These are phyloP conservation scores for Auricularia cornea DNA, from an alignment of 768 basidiomycete genomes.

Conservation along the genomic window DNA sequence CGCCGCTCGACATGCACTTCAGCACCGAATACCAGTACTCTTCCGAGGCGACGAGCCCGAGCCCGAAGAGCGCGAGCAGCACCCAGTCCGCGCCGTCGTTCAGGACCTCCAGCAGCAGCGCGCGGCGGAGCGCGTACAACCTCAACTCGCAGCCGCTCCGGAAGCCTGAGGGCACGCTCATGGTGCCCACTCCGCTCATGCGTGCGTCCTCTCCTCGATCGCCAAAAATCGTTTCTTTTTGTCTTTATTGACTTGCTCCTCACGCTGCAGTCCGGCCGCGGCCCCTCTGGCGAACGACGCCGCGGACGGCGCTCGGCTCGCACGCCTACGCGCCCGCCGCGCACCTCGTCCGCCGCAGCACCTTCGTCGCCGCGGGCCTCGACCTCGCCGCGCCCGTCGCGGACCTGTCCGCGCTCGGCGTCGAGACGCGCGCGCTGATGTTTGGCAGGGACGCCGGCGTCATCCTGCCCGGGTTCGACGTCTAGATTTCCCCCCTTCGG, in stretches of 20 bases:
- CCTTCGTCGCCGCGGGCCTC: conserved; percentile 72
- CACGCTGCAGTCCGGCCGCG: conserved; percentile 57
- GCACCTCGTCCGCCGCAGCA: conserved; percentile 66
- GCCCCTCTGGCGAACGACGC: conserved; percentile 72
- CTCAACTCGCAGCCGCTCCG: conserved; percentile 1
- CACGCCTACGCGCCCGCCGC: conserved; percentile 67
- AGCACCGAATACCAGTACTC: neutral
- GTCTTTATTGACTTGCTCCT: too few relatives aligned
- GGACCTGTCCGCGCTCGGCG: conserved; percentile 26
- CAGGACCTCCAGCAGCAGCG: neutral
- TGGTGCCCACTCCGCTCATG: neutral
- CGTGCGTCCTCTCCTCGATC: neutral
- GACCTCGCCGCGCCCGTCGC: conserved; percentile 47
- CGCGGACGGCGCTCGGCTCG: conserved; percentile 59
- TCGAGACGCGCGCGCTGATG: conserved; percentile 14
- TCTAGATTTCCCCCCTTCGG: neutral
- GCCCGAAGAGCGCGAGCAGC: neutral
- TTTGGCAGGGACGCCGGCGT: conserved; percentile 1
- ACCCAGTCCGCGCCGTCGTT: neutral
- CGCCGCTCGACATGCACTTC: neutral
- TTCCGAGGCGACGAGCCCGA: neutral
- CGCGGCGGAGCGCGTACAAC: neutral
- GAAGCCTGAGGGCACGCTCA: neutral
- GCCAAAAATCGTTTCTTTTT: neutral
- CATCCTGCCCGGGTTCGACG: conserved; percentile 1